Evolutionary conservation across 805 yeast species (phyloP), one percentile per base, ranked within the genome.

Genomic region (Pichia rugopelliculosa): DNA sequence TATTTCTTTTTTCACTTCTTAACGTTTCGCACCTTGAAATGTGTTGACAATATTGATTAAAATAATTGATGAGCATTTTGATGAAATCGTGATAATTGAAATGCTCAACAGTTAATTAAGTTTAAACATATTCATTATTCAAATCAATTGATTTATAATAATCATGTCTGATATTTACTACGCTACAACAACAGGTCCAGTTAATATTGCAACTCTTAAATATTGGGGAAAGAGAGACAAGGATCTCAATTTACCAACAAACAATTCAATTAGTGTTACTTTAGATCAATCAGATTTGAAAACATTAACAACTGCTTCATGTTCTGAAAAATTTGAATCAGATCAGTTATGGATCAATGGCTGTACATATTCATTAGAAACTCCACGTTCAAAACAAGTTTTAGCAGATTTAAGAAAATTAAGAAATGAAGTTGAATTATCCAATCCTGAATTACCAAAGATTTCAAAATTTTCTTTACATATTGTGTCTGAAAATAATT

Each of bases 161-260:
- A 45, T 7, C 15, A 61, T 61, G 64, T 41, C 56, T 37, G 54
- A 54, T 30, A 56, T 85, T 36, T 77, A 77, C 66, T 67, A 79
- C 41, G 93, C 96, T 10, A 80, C 96, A 5, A 82, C 86, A 42
- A 88, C 97, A 39, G 98, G 99, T 3, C 99, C 99, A 15, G 99
- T 91, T 46, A 91, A 91, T 67, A 91, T 91, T 67, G 99, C 99
- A 3, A 93, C 98, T 36, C 75, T 93, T 55, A 93, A 93, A 70
- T 93, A 93, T 72, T 93, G 99, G 99, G 99, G 99, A 42, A 93
- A 93, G 69, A 79, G 99, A 62, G 98, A 93, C 68, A 82, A 80
- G 53, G 72, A 74, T 42, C 77, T 93, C 60, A 93, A 93, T 62
- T 73, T 93, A 45, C 99, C 99, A 42, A 93, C 99, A 46, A 93